These are phyloP conservation scores for Pestalotiopsis sp. DNA, from an alignment of 2,329 filamentous ascomycete genomes.

Conservation along the genomic window DNA sequence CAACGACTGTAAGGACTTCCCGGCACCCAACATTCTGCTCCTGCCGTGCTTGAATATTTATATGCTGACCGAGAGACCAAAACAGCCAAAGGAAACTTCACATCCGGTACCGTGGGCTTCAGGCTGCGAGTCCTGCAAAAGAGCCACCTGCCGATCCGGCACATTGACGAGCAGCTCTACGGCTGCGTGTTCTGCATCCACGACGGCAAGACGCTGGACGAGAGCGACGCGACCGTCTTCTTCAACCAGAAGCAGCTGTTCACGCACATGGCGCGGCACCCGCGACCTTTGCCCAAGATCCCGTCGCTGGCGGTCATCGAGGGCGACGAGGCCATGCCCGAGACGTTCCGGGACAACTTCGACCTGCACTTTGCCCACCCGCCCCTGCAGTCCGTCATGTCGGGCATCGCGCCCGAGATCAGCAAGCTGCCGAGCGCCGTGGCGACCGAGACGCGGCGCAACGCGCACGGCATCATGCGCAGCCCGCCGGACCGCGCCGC, in stretches of 20 bases:
- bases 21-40: background rate
- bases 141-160: constrained; percentile 51
- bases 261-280: constrained; percentile 54
- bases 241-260: constrained; percentile 56
- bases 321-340: constrained; percentile 37
- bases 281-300: constrained; percentile 53
- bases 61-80: constrained; percentile 13
- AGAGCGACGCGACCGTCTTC: constrained; percentile 61
- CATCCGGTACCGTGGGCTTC: constrained; percentile 48
- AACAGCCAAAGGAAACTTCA: constrained; percentile 50
- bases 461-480: constrained; percentile 46
- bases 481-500: constrained; percentile 46
- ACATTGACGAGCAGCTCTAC: constrained; percentile 56
- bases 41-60: background rate
- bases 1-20: constrained; percentile 43
- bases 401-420: constrained; percentile 43
- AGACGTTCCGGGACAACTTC: constrained; percentile 54
- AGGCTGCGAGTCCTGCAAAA: constrained; percentile 60
- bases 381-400: constrained; percentile 42
- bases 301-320: constrained; percentile 53
- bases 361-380: constrained; percentile 53
- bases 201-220: constrained; percentile 50
- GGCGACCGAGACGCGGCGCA: constrained; percentile 50
- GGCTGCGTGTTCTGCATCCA: constrained; percentile 59
- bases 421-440: constrained; percentile 45